Base-by-base conservation (phyloP, 2,329 filamentous ascomycete genomes). In the Cladophialophora exuberans region DNA sequence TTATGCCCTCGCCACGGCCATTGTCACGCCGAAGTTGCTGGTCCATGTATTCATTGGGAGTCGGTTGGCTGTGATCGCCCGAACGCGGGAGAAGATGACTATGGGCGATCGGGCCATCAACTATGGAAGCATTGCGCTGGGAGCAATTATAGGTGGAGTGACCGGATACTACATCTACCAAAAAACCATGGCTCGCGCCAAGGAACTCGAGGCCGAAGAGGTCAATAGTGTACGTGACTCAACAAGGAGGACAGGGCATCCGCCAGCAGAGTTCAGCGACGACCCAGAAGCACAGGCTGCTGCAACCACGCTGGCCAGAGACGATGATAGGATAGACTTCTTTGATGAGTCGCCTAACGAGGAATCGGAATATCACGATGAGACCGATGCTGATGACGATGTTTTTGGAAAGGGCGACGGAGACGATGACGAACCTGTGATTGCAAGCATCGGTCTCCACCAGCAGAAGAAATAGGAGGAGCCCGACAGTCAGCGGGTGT, bases 41-140 rank as follows among this genome's bases (percentile, higher is more conserved):
- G 85, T 99, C 46, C 90, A 96, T 69, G 84, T 96, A 64, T 99
- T 97, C 74, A 90, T 99, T 66, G 94, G 94, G 58, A 86, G 83
- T 66, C 83, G 91, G 52, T 78, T 99, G 13, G 90, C 90, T 39
- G 79, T 86, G 48, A 83, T 99, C 28, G 90, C 89, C n/a, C 89
- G 96, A 65, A 82, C 84, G 53, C 88, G 87, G 60, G 90, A 89
- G 67, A 83, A 87, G 63, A 97, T 97, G 93, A 85, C 88, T 57
- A 73, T 81, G 2, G 80, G 81, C 60, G 89, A 89, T 60, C 94
- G 92, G 70, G 80, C 84, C 23, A 77, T 97, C 65, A 96, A 94
- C 73, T 96, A 96, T 70, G 72, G 86, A 20, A 87, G 85, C 73
- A 97, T 97, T 71, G 68, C 84, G 11, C 71, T 92, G 54, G 88